Base-by-base conservation (phyloP, 2,329 filamentous ascomycete genomes). In the Trichophyton verrucosum region DNA sequence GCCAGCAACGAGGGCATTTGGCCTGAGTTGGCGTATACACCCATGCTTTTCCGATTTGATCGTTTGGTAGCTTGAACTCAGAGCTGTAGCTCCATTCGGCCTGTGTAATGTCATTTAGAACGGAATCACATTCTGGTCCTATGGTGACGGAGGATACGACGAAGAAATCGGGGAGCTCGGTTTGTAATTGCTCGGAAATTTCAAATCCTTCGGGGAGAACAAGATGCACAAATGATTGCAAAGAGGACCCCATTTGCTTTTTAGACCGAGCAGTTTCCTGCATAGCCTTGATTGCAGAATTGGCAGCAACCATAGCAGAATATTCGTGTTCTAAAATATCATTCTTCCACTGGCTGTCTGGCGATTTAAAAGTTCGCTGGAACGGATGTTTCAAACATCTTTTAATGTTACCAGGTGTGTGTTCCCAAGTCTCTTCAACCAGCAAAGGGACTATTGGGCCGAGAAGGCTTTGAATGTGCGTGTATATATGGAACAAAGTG, bases 1-100 rank as follows among this genome's bases (percentile, higher is more conserved):
- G 83, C 94, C 94, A 99, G 75, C 94, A 99, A 58, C 94, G 80
- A 0, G 83, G 80, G 71, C 94, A 99, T 73, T 97, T 99, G 55
- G 79, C 75, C 11, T 76, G 73, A 13, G 72, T 71, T 0, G 85
- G 80, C 8, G 80, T 71, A 64, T 78, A 77, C 20, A 78, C 72
- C 68, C 74, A 69, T 3, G 72, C 73, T 2, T 61, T 69, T 2
- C 73, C 75, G 59, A 67, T 68, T 4, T 64, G 62, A 15, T 70
- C 73, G 60, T 66, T 67, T 0, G 67, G 66, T 0, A 76, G 64
- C 47, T 75, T 71, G 55, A 79, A 75, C n/a, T 73, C 69, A 11
- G 72, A 71, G 49, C 71, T 68, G 61, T 78, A 77, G 13, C 71
- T 71, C 78, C 76, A 79, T 47, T 72, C 68, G 5, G 72, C 74